Base-by-base conservation (phyloP, 208 protist genomes). In the Leishmania aethiopica region DNA sequence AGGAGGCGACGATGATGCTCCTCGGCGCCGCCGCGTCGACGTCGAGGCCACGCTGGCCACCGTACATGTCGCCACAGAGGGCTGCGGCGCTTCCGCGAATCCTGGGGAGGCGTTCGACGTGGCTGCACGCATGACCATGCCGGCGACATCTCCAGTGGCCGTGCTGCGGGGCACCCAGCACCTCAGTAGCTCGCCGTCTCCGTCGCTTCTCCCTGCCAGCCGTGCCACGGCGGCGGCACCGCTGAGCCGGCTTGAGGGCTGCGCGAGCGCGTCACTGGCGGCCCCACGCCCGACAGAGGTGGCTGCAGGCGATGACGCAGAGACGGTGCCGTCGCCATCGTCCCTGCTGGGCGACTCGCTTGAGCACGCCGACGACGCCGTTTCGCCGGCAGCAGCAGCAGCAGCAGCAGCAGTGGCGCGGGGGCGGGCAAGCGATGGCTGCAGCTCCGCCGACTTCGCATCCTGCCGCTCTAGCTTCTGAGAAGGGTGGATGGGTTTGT, bases 391-490 rank as follows among this genome's bases (percentile, higher is more conserved):
- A 17, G 15, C 4, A 72, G 32, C 49, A 35, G 32, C 53, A 13
- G 53, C 73, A n/a, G 15, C 73, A 42, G 57, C 57, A 10, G 62
- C 32, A 51, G 78, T 8, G 55, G 42, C 11, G 0, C 66, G 37
- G 11, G 66, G 28, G 70, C 8, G 45, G 70, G 66, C 40, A 42
- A 74, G 70, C 2, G 60, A 51, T 73, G 15, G 45, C 13, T 77
- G 71, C 78, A 75, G 78, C 73, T 82, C 78, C n/a, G 47, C 62
- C 32, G 82, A 79, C 78, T 77, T 86, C 47, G 78, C 62, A 2
- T 86, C 82, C 11, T 81, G 78, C 59, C 74, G 78, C 57, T 90
- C 81, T 3, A 86, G 84, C 62, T 77, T 45, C 47, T 81, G 74
- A 35, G 62, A 49, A 45, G 40, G 17, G 66, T 69, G 6, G 32